phyloP scores from a whole-genome alignment of 352 stramenopile genomes.

The Globisporangium barbulae region DNA sequence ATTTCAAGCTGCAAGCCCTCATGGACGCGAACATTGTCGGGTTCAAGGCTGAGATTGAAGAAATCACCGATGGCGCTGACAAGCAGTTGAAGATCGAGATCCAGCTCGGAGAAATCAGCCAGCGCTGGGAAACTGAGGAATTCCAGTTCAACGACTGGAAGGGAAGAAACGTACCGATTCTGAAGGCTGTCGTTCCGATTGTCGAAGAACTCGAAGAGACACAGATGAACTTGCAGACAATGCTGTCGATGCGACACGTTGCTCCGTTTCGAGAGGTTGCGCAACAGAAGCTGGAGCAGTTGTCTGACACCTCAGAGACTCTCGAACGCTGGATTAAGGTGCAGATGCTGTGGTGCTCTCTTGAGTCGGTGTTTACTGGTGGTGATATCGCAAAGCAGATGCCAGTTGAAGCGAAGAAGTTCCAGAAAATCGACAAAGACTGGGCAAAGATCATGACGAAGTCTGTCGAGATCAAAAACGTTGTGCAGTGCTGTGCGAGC shows the following conservation, averaged over 20 bases:
- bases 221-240: slow-evolving; percentile 98
- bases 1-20: slow-evolving; percentile 96
- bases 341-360: slow-evolving; percentile 97
- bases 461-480: slow-evolving; percentile 88
- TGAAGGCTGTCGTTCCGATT: slow-evolving; percentile 94
- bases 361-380: slow-evolving; percentile 98
- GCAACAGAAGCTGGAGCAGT: slow-evolving; percentile 91
- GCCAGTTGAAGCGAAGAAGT: slow-evolving; percentile 98
- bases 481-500: slow-evolving; percentile 93
- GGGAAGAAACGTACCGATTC: slow-evolving; percentile 91
- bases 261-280: slow-evolving; percentile 95
- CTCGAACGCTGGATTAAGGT: slow-evolving; percentile 98
- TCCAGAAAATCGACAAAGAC: slow-evolving; percentile 97
- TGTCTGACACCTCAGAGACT: slow-evolving; percentile 97
- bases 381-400: slow-evolving; percentile 99
- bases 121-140: slow-evolving; percentile 92
- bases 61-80: slow-evolving; percentile 97
- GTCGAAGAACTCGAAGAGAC: slow-evolving; percentile 98
- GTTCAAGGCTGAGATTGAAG: slow-evolving; percentile 94
- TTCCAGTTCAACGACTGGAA: slow-evolving; percentile 97
- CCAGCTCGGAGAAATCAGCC: slow-evolving; percentile 92
- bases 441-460: slow-evolving; percentile 99
- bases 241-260: slow-evolving; percentile 97
- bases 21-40: slow-evolving; percentile 93
- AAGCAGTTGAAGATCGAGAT: slow-evolving; percentile 98